Base-by-base conservation (phyloP, 2,329 filamentous ascomycete genomes). In the Westerdykella sp. region DNA sequence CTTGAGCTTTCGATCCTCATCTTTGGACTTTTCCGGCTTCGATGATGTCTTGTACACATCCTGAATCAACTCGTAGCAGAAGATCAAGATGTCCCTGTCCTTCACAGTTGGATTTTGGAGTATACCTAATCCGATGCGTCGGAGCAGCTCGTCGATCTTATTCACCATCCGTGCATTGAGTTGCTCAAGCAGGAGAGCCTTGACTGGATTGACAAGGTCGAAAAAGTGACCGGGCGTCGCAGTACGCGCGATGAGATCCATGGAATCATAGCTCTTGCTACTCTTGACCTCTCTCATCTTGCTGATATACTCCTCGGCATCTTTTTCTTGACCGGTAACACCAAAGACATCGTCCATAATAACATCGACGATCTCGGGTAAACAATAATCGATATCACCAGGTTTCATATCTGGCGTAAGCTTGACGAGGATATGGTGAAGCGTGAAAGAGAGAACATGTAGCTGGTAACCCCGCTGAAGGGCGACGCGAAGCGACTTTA, bases 281-380 rank as follows among this genome's bases (percentile, higher is more conserved):
- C 87, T 93, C 73, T 95, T 97, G 44, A 98, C 84, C 69, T 98
- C 93, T 67, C 94, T 95, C 84, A 94, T 96, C 67, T 91, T 86
- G 63, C 83, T 95, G 43, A 85, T 84, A 64, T 98, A 98, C 41
- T 90, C 93, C 56, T 96, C 89, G 0, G 91, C 91, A 57, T 98
- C 93, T 68, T 98, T 98, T 62, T 98, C 91, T 69, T 95, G 86
- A 2, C 93, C 93, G 28, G 85, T 85, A 5, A 82, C 80, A 23
- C 94, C 94, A 60, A 98, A 98, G 11, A 94, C 93, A 62, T 98
- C 94, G 59, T 98, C 93, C 87, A 98, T 93, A 50, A 97, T 84
- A 35, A 98, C 80, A 1, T 80, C 77, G 37, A 94, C 82, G 35
- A 97, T 81, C 10, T 84, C 77, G 3, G 78, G 72, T 7, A 96